These are phyloP conservation scores for Mycena amicta DNA, from an alignment of 768 basidiomycete genomes.

Conservation along the genomic window DNA sequence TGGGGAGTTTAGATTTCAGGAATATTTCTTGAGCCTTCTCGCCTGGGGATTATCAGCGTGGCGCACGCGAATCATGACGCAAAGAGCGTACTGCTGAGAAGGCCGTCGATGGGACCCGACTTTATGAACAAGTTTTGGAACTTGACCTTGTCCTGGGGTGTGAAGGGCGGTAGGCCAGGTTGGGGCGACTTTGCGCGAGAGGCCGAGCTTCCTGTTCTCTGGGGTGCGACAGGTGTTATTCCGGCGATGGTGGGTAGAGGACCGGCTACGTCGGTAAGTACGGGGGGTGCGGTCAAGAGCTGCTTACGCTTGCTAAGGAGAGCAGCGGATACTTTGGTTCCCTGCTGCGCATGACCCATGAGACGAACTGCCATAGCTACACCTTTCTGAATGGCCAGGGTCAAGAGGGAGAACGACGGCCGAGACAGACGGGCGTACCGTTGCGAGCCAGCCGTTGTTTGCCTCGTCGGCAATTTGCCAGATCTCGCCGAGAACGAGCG, in stretches of 20 bases:
- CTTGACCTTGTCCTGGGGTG: slow-evolving; percentile 80
- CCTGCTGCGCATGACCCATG: slow-evolving; percentile 92
- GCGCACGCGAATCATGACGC: neutral
- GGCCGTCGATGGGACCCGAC: slow-evolving; percentile 71
- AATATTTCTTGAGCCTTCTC: slow-evolving; percentile 91
- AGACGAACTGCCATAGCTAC: slow-evolving; percentile 88
- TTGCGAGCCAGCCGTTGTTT: slow-evolving; percentile 88
- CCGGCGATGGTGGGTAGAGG: slow-evolving; percentile 83
- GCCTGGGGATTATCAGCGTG: slow-evolving; percentile 43
- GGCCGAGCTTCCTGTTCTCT: slow-evolving; percentile 58
- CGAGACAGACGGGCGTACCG: neutral
- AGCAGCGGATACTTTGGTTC: slow-evolving; percentile 64
- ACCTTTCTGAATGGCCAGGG: slow-evolving; percentile 55
- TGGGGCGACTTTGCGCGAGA: slow-evolving; percentile 60
- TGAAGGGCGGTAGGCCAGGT: slow-evolving; percentile 64
- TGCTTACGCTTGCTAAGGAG: slow-evolving; percentile 72
- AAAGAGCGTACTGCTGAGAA: slow-evolving; percentile 66
- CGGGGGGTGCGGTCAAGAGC: slow-evolving; percentile 9
- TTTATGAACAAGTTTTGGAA: slow-evolving; percentile 79
- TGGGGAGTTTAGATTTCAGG: slow-evolving; percentile 84
- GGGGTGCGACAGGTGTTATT: slow-evolving; percentile 56
- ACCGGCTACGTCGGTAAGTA: slow-evolving; percentile 59
- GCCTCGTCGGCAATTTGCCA: slow-evolving; percentile 93
- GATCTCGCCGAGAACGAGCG: slow-evolving; percentile 83
- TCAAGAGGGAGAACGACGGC: neutral